A percentile compares a stretch with the other conserved stretches of the same genome.
Evolutionary conservation across 225 moss, liverwort and hornwort genomes (phyloP).

Genomic region (Sphagnum tenellum): DNA sequence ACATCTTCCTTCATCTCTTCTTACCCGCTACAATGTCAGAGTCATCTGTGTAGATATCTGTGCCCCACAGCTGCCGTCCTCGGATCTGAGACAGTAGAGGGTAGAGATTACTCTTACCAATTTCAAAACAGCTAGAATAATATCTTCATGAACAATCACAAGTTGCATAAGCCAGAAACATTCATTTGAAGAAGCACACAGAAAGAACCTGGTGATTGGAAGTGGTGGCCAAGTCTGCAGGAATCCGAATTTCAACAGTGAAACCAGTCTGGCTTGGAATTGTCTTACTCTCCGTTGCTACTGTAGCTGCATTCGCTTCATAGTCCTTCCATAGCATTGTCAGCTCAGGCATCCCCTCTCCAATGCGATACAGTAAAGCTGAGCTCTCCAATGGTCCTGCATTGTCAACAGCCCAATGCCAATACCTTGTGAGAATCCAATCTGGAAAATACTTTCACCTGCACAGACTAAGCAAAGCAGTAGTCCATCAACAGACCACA

Average conservation of each 20-base stretch:
- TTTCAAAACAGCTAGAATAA: too few relatives aligned
- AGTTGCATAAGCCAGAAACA: too few relatives aligned
- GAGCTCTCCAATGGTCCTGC: constrained; percentile 54
- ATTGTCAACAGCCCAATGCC: background rate
- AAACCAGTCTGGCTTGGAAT: constrained; percentile 37
- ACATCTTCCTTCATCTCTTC: background rate
- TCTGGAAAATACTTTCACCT: background rate
- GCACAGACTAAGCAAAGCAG: too few relatives aligned
- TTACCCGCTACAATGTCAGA: constrained; percentile 93
- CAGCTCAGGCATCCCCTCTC: constrained; percentile 92
- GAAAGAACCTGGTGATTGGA: constrained; percentile 70
- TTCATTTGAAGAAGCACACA: background rate
- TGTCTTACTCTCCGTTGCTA: constrained; percentile 33
- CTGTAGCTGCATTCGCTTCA: constrained; percentile 20
- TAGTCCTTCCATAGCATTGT: constrained; percentile 70
- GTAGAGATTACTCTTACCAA: too few relatives aligned
- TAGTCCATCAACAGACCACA: too few relatives aligned
- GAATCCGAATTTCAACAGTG: constrained; percentile 75
- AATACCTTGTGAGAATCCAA: background rate
- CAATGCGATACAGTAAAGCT: constrained; percentile 54
- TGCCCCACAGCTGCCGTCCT: constrained; percentile 99
- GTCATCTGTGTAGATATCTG: constrained; percentile 91
- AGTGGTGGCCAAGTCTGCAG: constrained; percentile 79
- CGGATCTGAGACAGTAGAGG: constrained; percentile 29
- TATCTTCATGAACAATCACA: too few relatives aligned